Evolutionary conservation across 2,329 filamentous ascomycete genomes (phyloP).

Genomic region (Paecilomyces sp.): DNA sequence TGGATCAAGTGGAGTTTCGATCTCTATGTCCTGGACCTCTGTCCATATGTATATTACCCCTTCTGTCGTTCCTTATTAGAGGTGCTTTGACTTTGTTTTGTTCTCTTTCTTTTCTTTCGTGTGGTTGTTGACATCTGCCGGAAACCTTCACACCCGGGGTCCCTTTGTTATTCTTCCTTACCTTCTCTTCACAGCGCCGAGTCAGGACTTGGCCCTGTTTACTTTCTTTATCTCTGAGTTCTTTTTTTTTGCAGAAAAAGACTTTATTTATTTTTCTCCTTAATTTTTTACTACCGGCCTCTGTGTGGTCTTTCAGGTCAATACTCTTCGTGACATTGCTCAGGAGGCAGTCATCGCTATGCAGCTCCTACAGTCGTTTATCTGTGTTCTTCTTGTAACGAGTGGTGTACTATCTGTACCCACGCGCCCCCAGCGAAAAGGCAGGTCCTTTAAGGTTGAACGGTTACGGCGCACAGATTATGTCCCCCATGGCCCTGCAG

Average conservation of each 20-base stretch:
- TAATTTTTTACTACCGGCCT: not conserved
- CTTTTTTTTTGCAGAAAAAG: not conserved
- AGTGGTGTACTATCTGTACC: constrained; percentile 27
- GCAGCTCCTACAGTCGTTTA: constrained; percentile 20
- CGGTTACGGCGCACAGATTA: constrained; percentile 51
- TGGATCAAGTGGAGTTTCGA: not conserved
- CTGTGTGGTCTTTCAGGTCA: not conserved
- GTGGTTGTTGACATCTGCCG: constrained; percentile 1
- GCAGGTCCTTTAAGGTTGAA: constrained; percentile 54
- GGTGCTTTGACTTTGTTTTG: constrained; percentile 4
- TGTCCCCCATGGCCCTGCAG: constrained; percentile 51
- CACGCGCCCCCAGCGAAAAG: constrained; percentile 16
- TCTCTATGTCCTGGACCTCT: not conserved
- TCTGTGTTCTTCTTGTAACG: constrained; percentile 21
- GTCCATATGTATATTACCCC: not conserved
- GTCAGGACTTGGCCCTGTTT: constrained; percentile 15
- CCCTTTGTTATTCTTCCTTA: constrained; percentile 9
- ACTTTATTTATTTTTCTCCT: not conserved
- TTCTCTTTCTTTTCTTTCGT: constrained; percentile 9
- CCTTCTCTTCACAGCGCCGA: constrained; percentile 6
- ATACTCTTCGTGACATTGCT: not conserved
- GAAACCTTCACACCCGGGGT: not conserved
- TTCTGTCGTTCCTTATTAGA: not conserved
- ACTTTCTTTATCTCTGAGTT: constrained; percentile 5
- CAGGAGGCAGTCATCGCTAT: constrained; percentile 10